These are phyloP conservation scores for Yamadazyma dushanensis DNA, from an alignment of 1,139 yeast genomes.

Conservation along the genomic window DNA sequence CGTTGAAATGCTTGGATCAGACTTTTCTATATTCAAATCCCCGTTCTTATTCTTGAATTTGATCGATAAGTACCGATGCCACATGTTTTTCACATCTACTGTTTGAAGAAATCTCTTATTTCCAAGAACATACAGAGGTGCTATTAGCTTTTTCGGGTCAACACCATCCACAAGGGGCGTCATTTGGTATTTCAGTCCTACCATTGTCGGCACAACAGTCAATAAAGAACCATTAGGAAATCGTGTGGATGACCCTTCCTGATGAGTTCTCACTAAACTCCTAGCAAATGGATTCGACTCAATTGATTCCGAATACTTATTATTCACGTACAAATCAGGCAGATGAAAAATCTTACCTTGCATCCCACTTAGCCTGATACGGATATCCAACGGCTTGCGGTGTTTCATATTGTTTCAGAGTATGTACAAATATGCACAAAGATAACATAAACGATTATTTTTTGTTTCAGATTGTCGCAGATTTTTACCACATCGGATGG, in stretches of 20 bases:
- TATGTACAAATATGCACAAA: constrained; percentile 2
- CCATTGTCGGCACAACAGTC: constrained; percentile 6
- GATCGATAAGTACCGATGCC: constrained; percentile 14
- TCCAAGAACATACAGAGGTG: constrained; percentile 13
- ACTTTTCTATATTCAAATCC: background rate
- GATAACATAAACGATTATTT: constrained; percentile 6
- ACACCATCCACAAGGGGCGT: constrained; percentile 3
- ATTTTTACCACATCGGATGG: background rate
- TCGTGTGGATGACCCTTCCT: constrained; percentile 10
- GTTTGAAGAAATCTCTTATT: constrained; percentile 10
- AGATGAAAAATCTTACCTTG: constrained; percentile 8
- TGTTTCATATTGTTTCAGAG: constrained; percentile 13
- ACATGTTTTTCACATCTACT: constrained; percentile 6
- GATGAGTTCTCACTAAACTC: constrained; percentile 12
- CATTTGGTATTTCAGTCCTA: background rate
- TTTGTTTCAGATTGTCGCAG: constrained; percentile 8
- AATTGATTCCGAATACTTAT: constrained; percentile 8
- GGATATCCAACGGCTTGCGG: background rate
- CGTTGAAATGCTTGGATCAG: background rate
- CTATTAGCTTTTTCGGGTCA: constrained; percentile 7
- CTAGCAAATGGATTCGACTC: constrained; percentile 14
- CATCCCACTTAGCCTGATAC: constrained; percentile 8
- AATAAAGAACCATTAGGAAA: constrained; percentile 16
- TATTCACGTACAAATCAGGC: constrained; percentile 8
- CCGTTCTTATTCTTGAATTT: constrained; percentile 13